Evolutionary conservation across 257 asterid genomes (phyloP).

Genomic region (Petrea volubilis): DNA sequence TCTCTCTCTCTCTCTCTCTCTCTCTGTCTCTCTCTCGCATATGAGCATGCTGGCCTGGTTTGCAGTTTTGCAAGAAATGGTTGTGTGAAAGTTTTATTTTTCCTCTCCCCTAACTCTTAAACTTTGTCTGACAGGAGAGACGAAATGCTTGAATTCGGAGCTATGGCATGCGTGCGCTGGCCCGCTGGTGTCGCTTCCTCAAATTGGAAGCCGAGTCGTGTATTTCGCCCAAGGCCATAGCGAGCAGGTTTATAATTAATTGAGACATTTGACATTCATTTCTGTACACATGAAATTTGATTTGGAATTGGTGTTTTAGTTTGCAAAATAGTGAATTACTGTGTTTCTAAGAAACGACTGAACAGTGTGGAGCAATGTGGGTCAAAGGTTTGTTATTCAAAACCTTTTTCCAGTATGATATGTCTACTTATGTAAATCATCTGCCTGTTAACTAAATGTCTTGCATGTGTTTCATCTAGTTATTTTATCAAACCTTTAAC

Average conservation of each 20-base stretch:
- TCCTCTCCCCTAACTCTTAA: not conserved
- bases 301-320: not conserved
- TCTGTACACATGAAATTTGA: not conserved
- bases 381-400: conserved; percentile 7
- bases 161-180: conserved; percentile 94
- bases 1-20: not conserved
- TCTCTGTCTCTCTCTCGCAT: not conserved
- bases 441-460: not conserved
- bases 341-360: not conserved
- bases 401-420: not conserved
- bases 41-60: conserved; percentile 20
- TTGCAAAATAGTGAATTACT: conserved; percentile 4
- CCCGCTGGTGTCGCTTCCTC: conserved; percentile 77
- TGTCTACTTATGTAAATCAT: not conserved
- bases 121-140: conserved; percentile 48
- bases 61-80: not conserved
- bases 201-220: conserved; percentile 71
- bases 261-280: not conserved
- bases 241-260: conserved; percentile 57
- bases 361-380: not conserved
- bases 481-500: not conserved
- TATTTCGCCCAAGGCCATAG: conserved; percentile 91
- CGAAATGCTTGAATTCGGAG: conserved; percentile 84
- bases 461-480: conserved; percentile 1
- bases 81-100: not conserved